Conservation (phyloP, 164 flowering plant species). For the Annona squamosa region DNA sequence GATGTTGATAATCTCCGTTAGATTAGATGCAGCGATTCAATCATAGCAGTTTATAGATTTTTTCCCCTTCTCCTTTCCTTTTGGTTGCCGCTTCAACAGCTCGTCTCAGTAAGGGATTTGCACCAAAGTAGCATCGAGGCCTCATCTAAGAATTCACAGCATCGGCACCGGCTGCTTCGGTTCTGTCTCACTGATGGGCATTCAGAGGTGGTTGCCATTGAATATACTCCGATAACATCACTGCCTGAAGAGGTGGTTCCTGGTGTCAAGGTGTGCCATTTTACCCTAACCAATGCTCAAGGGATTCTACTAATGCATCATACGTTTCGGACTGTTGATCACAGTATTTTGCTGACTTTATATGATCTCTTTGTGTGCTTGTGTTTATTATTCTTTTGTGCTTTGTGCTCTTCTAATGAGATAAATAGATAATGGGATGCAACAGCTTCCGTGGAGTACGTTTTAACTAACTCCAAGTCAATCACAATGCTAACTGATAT, state of each 20-base stretch:
- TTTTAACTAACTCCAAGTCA: too few species aligned
- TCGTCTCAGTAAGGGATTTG: slow-evolving; percentile 64
- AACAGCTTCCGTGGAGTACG: too few species aligned
- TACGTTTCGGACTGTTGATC: too few species aligned
- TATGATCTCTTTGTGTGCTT: too few species aligned
- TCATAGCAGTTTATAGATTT: background rate
- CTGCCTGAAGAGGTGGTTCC: slow-evolving; percentile 66
- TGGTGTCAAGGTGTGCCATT: slow-evolving; percentile 57
- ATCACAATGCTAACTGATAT: too few species aligned
- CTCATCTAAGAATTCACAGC: slow-evolving; percentile 25
- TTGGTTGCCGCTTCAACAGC: slow-evolving; percentile 26
- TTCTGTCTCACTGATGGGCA: slow-evolving; percentile 75
- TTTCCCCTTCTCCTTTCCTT: background rate
- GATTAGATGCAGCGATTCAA: background rate
- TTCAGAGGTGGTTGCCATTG: slow-evolving; percentile 60
- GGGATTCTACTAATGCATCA: too few species aligned
- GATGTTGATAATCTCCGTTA: background rate
- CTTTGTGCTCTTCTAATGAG: too few species aligned
- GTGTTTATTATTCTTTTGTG: too few species aligned
- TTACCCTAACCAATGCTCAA: background rate
- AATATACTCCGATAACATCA: slow-evolving; percentile 50
- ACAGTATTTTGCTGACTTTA: too few species aligned
- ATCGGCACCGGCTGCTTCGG: slow-evolving; percentile 42
- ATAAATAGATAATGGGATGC: too few species aligned
- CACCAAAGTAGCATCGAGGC: slow-evolving; percentile 47